Percentiles rank a stretch among this genome's conserved stretches.
Conservation (phyloP, 169 alveolate species). For the Ichthyophthirius multifiliis region DNA sequence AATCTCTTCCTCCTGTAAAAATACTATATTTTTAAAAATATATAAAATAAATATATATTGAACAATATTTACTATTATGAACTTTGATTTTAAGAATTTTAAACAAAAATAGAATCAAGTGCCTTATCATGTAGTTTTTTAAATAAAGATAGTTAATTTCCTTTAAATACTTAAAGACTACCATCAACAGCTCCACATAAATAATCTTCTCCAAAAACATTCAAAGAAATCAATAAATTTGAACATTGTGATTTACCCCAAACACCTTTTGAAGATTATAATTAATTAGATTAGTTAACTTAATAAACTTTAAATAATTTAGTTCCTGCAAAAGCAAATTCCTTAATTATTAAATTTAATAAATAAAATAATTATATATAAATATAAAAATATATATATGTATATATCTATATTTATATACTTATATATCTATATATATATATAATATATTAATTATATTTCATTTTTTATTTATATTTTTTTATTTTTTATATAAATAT, state of each 20-base stretch:
- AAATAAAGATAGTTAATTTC: constrained; percentile 27
- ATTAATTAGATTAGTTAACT: background rate
- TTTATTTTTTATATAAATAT: background rate
- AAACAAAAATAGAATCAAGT: constrained; percentile 56
- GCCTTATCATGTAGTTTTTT: constrained; percentile 46
- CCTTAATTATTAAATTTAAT: background rate
- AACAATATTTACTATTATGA: background rate
- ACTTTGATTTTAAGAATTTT: background rate
- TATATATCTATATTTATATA: background rate
- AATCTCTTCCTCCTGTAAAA: constrained; percentile 71
- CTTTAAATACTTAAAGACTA: constrained; percentile 54
- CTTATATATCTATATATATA: too few species aligned
- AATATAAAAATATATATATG: background rate
- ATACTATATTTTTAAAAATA: background rate
- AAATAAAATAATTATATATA: background rate
- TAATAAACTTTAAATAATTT: constrained; percentile 1
- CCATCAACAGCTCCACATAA: constrained; percentile 68
- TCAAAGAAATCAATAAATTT: constrained; percentile 24
- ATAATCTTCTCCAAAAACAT: constrained; percentile 35
- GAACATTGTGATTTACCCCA: constrained; percentile 45
- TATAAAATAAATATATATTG: too few species aligned
- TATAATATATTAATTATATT: too few species aligned
- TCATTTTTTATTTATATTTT: too few species aligned
- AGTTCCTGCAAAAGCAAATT: constrained; percentile 14
- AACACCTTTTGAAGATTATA: constrained; percentile 16